A percentile compares a stretch with the other conserved stretches of the same genome.
phyloP scores from a whole-genome alignment of 768 basidiomycete species.

The Mycena chlorophos region DNA sequence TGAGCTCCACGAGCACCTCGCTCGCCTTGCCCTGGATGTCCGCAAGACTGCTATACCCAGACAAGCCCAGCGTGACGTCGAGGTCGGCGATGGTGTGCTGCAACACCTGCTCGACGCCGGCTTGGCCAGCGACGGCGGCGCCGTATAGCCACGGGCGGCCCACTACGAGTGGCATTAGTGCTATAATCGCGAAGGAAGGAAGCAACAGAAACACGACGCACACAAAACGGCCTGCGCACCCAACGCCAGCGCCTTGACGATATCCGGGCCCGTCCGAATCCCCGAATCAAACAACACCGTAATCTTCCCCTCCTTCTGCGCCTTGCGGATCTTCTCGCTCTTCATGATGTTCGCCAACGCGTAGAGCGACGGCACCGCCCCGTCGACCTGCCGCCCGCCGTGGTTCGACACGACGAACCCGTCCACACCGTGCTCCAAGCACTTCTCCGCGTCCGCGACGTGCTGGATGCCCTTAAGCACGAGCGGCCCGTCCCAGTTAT shows the following conservation, averaged over 20 bases:
- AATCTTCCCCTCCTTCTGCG: conserved; percentile 60
- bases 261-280: conserved; percentile 79
- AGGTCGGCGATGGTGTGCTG: conserved; percentile 67
- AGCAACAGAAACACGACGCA: conserved; percentile 43
- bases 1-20: conserved; percentile 48
- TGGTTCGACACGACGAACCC: conserved; percentile 84
- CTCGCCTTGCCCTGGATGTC: conserved; percentile 64
- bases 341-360: conserved; percentile 69
- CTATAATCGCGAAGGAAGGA: not conserved
- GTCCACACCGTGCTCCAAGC: conserved; percentile 61
- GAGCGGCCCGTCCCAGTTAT: conserved; percentile 77
- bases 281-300: conserved; percentile 80
- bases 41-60: conserved; percentile 56
- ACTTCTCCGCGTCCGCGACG: conserved; percentile 68
- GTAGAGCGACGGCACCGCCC: conserved; percentile 70
- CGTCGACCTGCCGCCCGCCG: conserved; percentile 77
- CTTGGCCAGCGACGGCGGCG: conserved; percentile 65
- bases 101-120: conserved; percentile 75
- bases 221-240: conserved; percentile 81
- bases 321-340: conserved; percentile 56
- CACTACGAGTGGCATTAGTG: conserved; percentile 39
- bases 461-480: conserved; percentile 78
- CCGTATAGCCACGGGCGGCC: conserved; percentile 79
- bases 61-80: conserved; percentile 61
- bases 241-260: conserved; percentile 81